Conservation (phyloP, 768 basidiomycete species). For the Pleurotus ostreatus region DNA sequence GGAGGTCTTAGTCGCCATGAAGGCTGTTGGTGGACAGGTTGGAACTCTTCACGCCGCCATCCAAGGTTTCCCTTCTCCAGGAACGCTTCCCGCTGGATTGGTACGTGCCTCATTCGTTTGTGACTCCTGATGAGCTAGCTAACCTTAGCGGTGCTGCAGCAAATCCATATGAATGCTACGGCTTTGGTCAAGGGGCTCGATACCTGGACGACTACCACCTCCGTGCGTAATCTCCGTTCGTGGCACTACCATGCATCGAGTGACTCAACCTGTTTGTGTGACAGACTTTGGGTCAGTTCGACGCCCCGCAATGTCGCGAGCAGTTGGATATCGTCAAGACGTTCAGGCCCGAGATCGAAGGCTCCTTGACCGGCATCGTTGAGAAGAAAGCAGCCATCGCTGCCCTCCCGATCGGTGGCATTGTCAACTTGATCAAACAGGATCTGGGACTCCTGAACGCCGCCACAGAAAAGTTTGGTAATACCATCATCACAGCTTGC, state of each 20-base stretch:
- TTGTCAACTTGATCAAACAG: conserved; percentile 1
- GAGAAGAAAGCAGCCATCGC: conserved; percentile 5
- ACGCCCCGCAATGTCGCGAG: neutral
- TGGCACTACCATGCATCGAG: neutral
- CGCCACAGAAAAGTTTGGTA: neutral
- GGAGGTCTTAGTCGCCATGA: neutral
- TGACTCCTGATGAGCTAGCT: neutral
- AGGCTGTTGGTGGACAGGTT: neutral
- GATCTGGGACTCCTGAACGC: conserved; percentile 4
- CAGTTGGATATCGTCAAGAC: conserved; percentile 2
- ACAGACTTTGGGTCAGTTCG: neutral
- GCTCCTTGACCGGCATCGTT: conserved; percentile 1
- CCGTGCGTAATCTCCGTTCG: neutral
- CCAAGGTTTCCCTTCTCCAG: neutral
- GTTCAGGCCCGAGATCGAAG: neutral
- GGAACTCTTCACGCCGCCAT: neutral
- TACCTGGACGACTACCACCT: neutral
- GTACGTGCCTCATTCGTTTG: neutral
- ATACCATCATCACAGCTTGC: conserved; percentile 1
- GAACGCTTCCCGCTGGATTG: neutral
- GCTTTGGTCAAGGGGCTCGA: neutral
- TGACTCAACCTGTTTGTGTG: neutral
- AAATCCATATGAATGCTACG: neutral
- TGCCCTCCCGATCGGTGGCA: conserved; percentile 6
- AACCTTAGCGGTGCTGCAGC: neutral